A percentile compares a stretch with the other conserved stretches of the same genome.
These are phyloP conservation scores for Ogataea chonburiensis DNA, from an alignment of 805 yeast genomes.

Conservation along the genomic window DNA sequence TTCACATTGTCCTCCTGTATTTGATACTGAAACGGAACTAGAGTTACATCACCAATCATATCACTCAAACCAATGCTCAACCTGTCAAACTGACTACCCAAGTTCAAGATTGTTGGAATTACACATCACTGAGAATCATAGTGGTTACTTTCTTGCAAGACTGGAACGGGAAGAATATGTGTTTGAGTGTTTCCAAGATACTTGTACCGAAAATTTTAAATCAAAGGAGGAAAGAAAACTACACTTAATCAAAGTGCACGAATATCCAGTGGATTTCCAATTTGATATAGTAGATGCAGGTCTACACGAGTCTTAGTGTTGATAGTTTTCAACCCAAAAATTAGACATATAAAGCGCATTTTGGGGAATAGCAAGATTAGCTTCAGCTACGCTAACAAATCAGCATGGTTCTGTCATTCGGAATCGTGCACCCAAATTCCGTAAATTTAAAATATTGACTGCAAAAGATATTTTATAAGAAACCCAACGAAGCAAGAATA, in stretches of 20 bases:
- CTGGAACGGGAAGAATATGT: slow-evolving; percentile 39
- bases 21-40: slow-evolving; percentile 7
- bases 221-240: slow-evolving; percentile 41
- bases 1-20: not conserved
- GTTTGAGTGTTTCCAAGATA: slow-evolving; percentile 42
- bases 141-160: slow-evolving; percentile 42
- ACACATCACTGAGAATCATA: slow-evolving; percentile 54
- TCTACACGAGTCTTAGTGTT: too few relatives aligned
- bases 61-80: slow-evolving; percentile 36
- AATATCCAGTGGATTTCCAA: slow-evolving; percentile 40
- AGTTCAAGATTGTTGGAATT: slow-evolving; percentile 40
- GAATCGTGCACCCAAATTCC: slow-evolving; percentile 2
- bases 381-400: too few relatives aligned
- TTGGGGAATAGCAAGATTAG: too few relatives aligned
- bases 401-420: slow-evolving; percentile 4
- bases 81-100: slow-evolving; percentile 44
- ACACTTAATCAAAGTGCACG: slow-evolving; percentile 52
- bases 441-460: slow-evolving; percentile 3
- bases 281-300: slow-evolving; percentile 32
- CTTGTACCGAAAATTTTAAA: slow-evolving; percentile 41
- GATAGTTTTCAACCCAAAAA: too few relatives aligned
- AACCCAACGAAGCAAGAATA: too few relatives aligned
- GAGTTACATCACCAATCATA: slow-evolving; percentile 27
- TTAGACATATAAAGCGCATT: too few relatives aligned
- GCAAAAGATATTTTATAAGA: too few relatives aligned